Conservation (phyloP, 2,329 filamentous ascomycete species). For the Podosphaera leucotricha region DNA sequence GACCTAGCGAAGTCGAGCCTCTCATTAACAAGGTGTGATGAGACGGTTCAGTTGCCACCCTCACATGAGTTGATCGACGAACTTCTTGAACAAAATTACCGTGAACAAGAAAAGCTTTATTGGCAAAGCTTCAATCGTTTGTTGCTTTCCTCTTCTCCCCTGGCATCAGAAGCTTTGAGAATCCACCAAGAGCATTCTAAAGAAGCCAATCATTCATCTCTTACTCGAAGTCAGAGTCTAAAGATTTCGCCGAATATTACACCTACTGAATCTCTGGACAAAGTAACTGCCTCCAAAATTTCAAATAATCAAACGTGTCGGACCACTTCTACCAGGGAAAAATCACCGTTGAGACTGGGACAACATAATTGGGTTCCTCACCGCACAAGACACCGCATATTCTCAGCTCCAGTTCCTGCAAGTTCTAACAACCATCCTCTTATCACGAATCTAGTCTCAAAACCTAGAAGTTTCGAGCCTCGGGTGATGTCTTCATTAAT, state of each 20-base stretch:
- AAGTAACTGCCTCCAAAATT: background rate
- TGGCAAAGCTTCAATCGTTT: conserved; percentile 2
- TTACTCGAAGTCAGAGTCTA: background rate
- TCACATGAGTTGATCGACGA: conserved; percentile 6
- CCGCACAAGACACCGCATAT: background rate
- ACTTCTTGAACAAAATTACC: conserved; percentile 10
- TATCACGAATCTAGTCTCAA: conserved; percentile 8
- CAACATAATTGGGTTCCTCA: background rate
- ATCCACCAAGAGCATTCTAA: background rate
- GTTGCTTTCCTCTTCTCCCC: background rate
- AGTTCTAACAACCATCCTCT: conserved; percentile 5
- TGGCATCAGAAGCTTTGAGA: background rate
- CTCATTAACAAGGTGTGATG: background rate
- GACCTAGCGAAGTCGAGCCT: background rate
- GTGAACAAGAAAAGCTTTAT: conserved; percentile 8
- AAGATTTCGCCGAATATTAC: background rate
- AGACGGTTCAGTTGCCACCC: background rate
- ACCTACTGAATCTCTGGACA: background rate
- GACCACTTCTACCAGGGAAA: background rate
- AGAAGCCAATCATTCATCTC: background rate
- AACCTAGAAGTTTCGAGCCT: conserved; percentile 10
- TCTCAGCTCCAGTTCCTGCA: background rate
- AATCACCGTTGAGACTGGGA: background rate
- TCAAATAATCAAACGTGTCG: background rate
- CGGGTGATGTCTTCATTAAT: conserved; percentile 11